Conservation (phyloP, 2,329 filamentous ascomycete genomes). For the Penicillium hesseltinei region DNA sequence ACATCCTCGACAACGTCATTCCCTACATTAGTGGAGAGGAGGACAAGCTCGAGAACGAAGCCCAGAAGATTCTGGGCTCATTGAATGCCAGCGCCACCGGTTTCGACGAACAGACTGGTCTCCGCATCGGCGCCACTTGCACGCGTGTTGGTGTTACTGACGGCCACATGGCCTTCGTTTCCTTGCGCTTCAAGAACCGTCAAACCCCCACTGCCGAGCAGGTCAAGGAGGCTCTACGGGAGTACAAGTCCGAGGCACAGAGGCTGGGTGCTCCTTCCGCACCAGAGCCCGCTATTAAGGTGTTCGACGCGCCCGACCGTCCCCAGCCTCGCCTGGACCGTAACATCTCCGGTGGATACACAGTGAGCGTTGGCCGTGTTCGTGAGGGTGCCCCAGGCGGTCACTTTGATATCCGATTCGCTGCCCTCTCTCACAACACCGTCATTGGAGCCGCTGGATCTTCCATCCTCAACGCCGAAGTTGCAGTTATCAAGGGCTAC, state of each 20-base stretch:
- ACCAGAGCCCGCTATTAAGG: constrained; percentile 74
- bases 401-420: constrained; percentile 93
- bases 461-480: constrained; percentile 91
- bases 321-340: constrained; percentile 90
- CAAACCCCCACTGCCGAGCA: constrained; percentile 72
- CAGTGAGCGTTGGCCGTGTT: constrained; percentile 84
- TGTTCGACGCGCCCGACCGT: constrained; percentile 85
- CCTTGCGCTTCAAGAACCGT: constrained; percentile 73
- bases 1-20: constrained; percentile 93
- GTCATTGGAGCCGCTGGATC: constrained; percentile 96
- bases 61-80: constrained; percentile 84
- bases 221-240: constrained; percentile 74
- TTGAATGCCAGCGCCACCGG: constrained; percentile 70
- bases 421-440: constrained; percentile 85
- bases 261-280: constrained; percentile 83
- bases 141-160: constrained; percentile 94
- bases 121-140: constrained; percentile 82
- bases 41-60: constrained; percentile 93
- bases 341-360: constrained; percentile 80
- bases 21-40: constrained; percentile 93
- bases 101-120: constrained; percentile 70
- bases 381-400: constrained; percentile 76
- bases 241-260: constrained; percentile 80
- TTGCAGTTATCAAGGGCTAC: constrained; percentile 84
- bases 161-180: constrained; percentile 93